Conservation (phyloP, 352 stramenopile species). For the Phytophthora cryptogea region DNA sequence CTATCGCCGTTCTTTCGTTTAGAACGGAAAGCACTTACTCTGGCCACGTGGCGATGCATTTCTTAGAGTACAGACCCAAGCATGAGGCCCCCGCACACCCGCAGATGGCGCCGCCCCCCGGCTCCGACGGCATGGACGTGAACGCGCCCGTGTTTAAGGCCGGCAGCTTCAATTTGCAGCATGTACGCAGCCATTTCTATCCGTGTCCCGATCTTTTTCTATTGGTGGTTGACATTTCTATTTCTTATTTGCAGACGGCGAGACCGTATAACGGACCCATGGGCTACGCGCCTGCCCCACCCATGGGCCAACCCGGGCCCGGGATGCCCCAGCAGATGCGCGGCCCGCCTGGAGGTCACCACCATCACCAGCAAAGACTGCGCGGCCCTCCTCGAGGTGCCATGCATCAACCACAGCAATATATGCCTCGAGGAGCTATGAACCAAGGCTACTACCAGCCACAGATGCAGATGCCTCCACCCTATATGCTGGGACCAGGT, state of each 20-base stretch:
- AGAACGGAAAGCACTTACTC: too few species aligned
- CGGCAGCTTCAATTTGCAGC: conserved; percentile 47
- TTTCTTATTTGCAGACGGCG: conserved; percentile 25
- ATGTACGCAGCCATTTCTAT: conserved; percentile 23
- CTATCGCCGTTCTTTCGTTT: too few species aligned
- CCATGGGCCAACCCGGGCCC: conserved; percentile 19
- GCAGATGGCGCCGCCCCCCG: conserved; percentile 26
- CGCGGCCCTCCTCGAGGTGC: conserved; percentile 42
- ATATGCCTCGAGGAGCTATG: conserved; percentile 46
- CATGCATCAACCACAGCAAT: conserved; percentile 49
- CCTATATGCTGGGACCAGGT: conserved; percentile 52
- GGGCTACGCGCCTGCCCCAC: conserved; percentile 38
- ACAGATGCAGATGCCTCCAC: conserved; percentile 47
- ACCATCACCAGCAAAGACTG: conserved; percentile 44
- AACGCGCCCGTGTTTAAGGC: conserved; percentile 50
- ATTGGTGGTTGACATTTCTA: not conserved
- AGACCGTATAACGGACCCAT: conserved; percentile 50
- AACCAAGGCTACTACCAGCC: conserved; percentile 55
- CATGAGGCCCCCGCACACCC: conserved; percentile 27
- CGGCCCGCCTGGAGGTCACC: conserved; percentile 39
- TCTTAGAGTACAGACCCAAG: conserved; percentile 49
- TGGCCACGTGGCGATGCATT: too few species aligned
- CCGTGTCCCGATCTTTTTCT: conserved; percentile 8
- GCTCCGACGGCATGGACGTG: conserved; percentile 43
- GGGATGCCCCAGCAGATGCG: conserved; percentile 57